Base-by-base conservation (phyloP, 306 rosid genomes). In the Astragalus glycyphyllos region DNA sequence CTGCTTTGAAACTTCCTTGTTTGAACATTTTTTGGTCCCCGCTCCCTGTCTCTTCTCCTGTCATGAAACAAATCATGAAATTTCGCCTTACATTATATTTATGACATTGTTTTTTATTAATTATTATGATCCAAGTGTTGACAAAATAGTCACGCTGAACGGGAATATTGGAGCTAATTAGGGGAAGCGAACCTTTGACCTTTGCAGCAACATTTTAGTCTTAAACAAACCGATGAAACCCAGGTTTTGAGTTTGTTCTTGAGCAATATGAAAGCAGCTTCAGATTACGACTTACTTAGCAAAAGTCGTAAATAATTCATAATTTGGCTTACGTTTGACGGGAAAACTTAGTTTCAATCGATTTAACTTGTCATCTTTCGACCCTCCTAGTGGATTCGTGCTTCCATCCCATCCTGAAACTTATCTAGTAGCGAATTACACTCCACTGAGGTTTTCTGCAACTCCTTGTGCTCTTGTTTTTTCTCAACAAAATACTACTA, bases 191-290 rank as follows among this genome's bases (percentile, higher is more conserved):
- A 42, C 20, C 26, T 60, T 53, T 32, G 53, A 58, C 61, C 66
- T 61, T 66, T 58, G 14, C 12, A 71, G 5, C 13, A 64, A 44
- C 49, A 57, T 69, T 34, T 64, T 75, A 51, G 73, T 50, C 34
- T 4, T 38, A 70, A 79, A 82, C 85, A 80, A 72, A 71, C 71
- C 80, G 84, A 72, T 79, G 75, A 73, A 65, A 77, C 72, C 83
- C 88, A 78, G 77, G 68, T 81, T 68, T 46, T 29, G 2, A 50
- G 14, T 77, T 81, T 78, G 92, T 78, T 84, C 6, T 31, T 8
- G 32, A 71, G 74, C 72, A 59, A 54, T 20, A 20, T 37, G 78
- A 70, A 74, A 82, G 77, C 56, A 46, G 59, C 76, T 53, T 57
- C 38, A 37, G 57, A 42, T 69, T 54, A 73, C 65, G 51, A 23